These are phyloP conservation scores for Curvularia spicifera DNA, from an alignment of 2,329 filamentous ascomycete species.

Conservation along the genomic window DNA sequence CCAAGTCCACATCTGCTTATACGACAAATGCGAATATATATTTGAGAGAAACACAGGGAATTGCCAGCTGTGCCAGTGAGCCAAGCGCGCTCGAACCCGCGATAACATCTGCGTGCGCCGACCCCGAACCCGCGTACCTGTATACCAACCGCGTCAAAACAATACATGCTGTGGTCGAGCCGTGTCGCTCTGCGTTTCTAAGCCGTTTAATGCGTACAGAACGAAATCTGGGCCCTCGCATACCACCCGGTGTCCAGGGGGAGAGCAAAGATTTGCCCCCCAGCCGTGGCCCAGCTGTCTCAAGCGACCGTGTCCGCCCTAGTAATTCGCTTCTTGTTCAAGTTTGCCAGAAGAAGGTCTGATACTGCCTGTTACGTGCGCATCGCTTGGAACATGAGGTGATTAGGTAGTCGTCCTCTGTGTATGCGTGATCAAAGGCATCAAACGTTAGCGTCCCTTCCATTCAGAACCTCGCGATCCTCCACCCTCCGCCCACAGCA, in stretches of 20 bases:
- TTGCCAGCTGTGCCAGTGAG: conserved; percentile 3
- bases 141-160: conserved; percentile 25
- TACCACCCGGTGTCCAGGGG: conserved; percentile 7
- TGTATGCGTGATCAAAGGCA: conserved; percentile 28
- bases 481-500: conserved; percentile 14
- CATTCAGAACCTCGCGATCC: conserved; percentile 14
- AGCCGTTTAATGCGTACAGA: conserved; percentile 24
- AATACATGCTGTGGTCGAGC: conserved; percentile 5
- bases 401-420: conserved; percentile 32
- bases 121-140: conserved; percentile 20
- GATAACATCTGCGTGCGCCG: conserved; percentile 15
- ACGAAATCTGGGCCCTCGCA: conserved; percentile 13
- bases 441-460: conserved; percentile 26
- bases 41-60: background rate
- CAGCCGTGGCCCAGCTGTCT: conserved; percentile 10
- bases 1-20: conserved; percentile 5
- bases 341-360: background rate
- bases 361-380: conserved; percentile 12
- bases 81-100: conserved; percentile 7
- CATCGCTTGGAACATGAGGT: conserved; percentile 29
- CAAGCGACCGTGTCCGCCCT: conserved; percentile 1
- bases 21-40: background rate
- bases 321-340: conserved; percentile 7
- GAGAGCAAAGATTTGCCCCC: conserved; percentile 20
- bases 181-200: conserved; percentile 16